Conservation (phyloP, 345 rosid species). For the Syzygium oleosum region DNA sequence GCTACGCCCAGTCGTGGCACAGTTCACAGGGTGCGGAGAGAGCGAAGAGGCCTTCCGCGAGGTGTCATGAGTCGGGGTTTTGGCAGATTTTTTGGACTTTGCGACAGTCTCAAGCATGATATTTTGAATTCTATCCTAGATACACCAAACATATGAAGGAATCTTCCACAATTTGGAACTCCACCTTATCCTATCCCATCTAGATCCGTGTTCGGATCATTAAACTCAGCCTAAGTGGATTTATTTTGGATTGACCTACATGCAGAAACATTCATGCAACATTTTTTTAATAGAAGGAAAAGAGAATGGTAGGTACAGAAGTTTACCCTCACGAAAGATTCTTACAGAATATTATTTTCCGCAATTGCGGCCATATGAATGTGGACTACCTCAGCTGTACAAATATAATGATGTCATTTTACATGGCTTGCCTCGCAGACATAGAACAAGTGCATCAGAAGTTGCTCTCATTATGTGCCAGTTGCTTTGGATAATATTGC, state of each 20-base stretch:
- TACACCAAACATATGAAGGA: background rate
- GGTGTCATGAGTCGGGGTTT: slow-evolving; percentile 35
- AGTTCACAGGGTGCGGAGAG: slow-evolving; percentile 72
- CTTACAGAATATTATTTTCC: background rate
- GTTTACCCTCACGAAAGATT: background rate
- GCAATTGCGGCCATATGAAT: background rate
- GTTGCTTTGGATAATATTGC: background rate
- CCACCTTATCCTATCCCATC: background rate
- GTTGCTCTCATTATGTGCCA: background rate
- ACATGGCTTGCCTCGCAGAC: background rate
- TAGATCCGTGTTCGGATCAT: background rate
- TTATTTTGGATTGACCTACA: background rate
- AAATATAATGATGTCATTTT: background rate
- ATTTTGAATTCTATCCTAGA: background rate
- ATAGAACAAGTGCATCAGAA: background rate
- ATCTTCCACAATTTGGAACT: background rate
- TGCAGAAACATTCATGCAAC: background rate
- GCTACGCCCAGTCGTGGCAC: slow-evolving; percentile 72
- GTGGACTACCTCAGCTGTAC: background rate
- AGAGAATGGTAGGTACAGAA: background rate
- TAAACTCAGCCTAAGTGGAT: background rate
- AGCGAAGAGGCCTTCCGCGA: slow-evolving; percentile 49
- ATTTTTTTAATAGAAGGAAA: background rate
- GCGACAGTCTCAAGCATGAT: slow-evolving; percentile 51
- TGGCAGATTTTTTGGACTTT: slow-evolving; percentile 58